Conservation (phyloP, 2,329 filamentous ascomycete species). For the Penicillium griseofulvum region DNA sequence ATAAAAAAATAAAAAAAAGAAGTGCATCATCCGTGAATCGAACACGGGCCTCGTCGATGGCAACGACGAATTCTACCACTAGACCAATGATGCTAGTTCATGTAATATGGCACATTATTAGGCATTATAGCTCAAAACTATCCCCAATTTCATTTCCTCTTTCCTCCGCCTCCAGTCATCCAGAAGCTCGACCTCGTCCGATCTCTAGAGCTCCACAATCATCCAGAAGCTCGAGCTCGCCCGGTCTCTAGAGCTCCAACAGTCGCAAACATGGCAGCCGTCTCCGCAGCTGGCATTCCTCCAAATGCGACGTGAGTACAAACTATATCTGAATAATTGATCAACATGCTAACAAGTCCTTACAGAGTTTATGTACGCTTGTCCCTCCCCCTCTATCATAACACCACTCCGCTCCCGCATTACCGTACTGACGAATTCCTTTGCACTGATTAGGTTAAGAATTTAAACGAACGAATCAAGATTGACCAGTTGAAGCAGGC, state of each 20-base stretch:
- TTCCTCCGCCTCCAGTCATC: not conserved
- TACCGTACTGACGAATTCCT: slow-evolving; percentile 12
- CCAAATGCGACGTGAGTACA: slow-evolving; percentile 43
- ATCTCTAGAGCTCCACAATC: slow-evolving; percentile 17
- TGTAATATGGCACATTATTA: not conserved
- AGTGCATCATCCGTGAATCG: slow-evolving; percentile 48
- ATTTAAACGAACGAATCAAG: slow-evolving; percentile 91
- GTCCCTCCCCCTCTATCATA: slow-evolving; percentile 15
- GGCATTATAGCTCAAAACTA: fast-evolving
- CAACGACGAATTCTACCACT: slow-evolving; percentile 48
- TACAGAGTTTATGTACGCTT: slow-evolving; percentile 42
- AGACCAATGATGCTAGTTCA: slow-evolving; percentile 42
- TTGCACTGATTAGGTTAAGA: slow-evolving; percentile 56
- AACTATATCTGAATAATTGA: not conserved
- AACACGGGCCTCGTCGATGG: slow-evolving; percentile 49
- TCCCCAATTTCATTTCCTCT: not conserved
- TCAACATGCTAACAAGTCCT: slow-evolving; percentile 15
- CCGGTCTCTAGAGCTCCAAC: slow-evolving; percentile 19
- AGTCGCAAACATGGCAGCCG: slow-evolving; percentile 39
- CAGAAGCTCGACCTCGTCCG: slow-evolving; percentile 19
- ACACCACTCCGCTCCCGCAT: slow-evolving; percentile 11
- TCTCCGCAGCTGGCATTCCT: slow-evolving; percentile 29
- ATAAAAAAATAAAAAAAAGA: slow-evolving; percentile 10
- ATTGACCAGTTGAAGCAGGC: slow-evolving; percentile 71
- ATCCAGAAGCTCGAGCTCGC: slow-evolving; percentile 19